Evolutionary conservation across 73 alveolate species (phyloP).

Genomic region (Durusdinium trenchii): DNA sequence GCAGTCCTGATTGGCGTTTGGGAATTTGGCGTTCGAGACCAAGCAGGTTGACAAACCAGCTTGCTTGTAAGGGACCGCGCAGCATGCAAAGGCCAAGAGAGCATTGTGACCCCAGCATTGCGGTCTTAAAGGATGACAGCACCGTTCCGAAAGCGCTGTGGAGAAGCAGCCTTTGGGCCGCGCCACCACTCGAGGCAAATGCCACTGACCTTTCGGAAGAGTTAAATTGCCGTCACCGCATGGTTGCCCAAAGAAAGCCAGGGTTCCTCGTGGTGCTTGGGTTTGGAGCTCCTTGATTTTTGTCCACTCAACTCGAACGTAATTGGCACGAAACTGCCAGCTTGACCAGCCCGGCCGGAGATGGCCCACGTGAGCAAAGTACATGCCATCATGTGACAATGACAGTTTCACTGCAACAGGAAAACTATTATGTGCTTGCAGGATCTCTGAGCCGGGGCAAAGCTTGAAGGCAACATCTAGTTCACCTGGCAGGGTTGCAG

Average conservation of each 20-base stretch:
- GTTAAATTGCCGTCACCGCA: slow-evolving; percentile 15
- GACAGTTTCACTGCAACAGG: slow-evolving; percentile 39
- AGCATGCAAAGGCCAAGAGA: slow-evolving; percentile 58
- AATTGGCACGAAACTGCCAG: slow-evolving; percentile 32
- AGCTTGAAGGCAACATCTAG: slow-evolving; percentile 52
- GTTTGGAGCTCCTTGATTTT: slow-evolving; percentile 5
- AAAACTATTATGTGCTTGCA: slow-evolving; percentile 27
- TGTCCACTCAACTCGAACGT: slow-evolving; percentile 60
- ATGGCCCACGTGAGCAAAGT: slow-evolving; percentile 20
- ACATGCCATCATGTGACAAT: slow-evolving; percentile 37
- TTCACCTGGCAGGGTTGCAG: not conserved
- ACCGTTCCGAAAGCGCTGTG: slow-evolving; percentile 31
- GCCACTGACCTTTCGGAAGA: slow-evolving; percentile 25
- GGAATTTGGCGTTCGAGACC: slow-evolving; percentile 67
- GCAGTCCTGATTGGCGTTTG: slow-evolving; percentile 67
- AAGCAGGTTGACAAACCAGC: slow-evolving; percentile 32
- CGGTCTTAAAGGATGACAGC: slow-evolving; percentile 78
- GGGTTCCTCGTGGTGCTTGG: not conserved
- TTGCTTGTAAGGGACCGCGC: slow-evolving; percentile 63
- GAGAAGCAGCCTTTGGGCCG: slow-evolving; percentile 57
- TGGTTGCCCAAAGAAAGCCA: slow-evolving; percentile 61
- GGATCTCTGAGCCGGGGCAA: slow-evolving; percentile 58
- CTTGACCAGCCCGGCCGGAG: slow-evolving; percentile 68
- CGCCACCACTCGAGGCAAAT: slow-evolving; percentile 31
- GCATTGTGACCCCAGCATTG: slow-evolving; percentile 92